These are phyloP conservation scores for Penicillium rolfsii DNA, from an alignment of 2,329 filamentous ascomycete species.

Conservation along the genomic window DNA sequence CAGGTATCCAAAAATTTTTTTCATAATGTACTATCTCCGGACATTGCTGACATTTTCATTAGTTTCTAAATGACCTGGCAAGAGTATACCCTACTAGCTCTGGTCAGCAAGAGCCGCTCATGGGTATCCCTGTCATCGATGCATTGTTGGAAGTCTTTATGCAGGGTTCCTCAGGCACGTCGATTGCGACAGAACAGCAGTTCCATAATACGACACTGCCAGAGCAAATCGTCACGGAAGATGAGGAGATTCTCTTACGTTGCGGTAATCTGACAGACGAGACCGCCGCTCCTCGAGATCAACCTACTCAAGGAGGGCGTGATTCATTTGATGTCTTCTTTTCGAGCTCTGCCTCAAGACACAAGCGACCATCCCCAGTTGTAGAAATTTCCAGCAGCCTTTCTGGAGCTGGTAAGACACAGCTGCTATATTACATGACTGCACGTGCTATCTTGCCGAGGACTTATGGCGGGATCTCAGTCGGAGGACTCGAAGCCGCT, in stretches of 20 bases:
- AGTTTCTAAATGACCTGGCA: slow-evolving; percentile 37
- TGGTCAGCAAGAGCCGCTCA: slow-evolving; percentile 25
- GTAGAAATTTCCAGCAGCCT: slow-evolving; percentile 59
- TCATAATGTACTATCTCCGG: slow-evolving; percentile 19
- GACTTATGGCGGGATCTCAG: slow-evolving; percentile 30
- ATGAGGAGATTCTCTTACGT: slow-evolving; percentile 23
- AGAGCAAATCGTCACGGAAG: slow-evolving; percentile 9
- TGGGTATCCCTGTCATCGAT: slow-evolving; percentile 55
- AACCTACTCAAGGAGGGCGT: neutral
- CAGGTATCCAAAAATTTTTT: slow-evolving; percentile 45
- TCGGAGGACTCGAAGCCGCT: slow-evolving; percentile 53
- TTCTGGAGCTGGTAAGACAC: slow-evolving; percentile 60
- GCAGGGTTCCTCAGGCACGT: slow-evolving; percentile 19
- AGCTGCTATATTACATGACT: slow-evolving; percentile 61
- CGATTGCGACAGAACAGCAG: slow-evolving; percentile 11
- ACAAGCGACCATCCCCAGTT: slow-evolving; percentile 37
- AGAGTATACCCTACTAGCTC: slow-evolving; percentile 30
- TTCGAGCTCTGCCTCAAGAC: slow-evolving; percentile 10
- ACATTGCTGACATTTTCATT: neutral
- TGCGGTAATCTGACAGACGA: slow-evolving; percentile 8
- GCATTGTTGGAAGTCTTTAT: slow-evolving; percentile 45
- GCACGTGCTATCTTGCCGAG: slow-evolving; percentile 56
- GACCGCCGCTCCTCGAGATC: neutral
- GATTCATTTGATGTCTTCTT: slow-evolving; percentile 12
- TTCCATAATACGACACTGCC: neutral